A percentile compares a stretch with the other conserved stretches of the same genome.
Evolutionary conservation across 306 rosid species (phyloP).

Genomic region (Lagenaria siceraria): DNA sequence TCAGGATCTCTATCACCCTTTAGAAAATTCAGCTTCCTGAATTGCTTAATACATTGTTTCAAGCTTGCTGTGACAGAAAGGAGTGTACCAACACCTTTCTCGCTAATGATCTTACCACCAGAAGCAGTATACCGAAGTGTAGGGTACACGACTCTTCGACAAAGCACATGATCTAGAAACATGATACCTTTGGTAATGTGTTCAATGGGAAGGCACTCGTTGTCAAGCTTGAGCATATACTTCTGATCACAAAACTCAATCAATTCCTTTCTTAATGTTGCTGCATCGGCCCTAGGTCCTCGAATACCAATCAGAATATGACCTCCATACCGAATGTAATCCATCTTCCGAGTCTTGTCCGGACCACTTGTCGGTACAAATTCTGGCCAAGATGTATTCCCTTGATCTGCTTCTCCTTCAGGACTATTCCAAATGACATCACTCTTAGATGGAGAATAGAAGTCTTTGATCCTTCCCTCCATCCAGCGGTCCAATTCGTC

Average conservation of each 20-base stretch:
- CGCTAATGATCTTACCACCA: conserved; percentile 91
- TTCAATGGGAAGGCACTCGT: conserved; percentile 84
- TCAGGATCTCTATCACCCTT: conserved; percentile 96
- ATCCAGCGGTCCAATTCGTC: conserved; percentile 93
- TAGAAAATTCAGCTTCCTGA: conserved; percentile 70
- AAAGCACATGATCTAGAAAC: conserved; percentile 90
- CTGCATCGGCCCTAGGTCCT: conserved; percentile 85
- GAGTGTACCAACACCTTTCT: conserved; percentile 95
- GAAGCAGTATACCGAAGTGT: conserved; percentile 91
- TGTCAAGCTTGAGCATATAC: conserved; percentile 83
- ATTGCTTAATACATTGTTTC: conserved; percentile 84
- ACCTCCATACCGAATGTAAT: conserved; percentile 74
- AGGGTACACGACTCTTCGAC: conserved; percentile 90
- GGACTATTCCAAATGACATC: conserved; percentile 93
- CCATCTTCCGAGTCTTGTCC: conserved; percentile 91
- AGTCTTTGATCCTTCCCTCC: conserved; percentile 79
- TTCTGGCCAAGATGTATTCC: conserved; percentile 98
- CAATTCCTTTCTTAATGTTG: conserved; percentile 71
- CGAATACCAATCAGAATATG: conserved; percentile 82
- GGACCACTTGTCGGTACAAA: conserved; percentile 98
- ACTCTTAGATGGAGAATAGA: conserved; percentile 80
- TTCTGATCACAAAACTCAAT: conserved; percentile 88
- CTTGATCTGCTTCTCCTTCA: conserved; percentile 72
- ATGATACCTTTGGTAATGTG: conserved; percentile 93
- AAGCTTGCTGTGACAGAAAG: conserved; percentile 86